Percentiles rank a stretch among this genome's conserved stretches.
phyloP scores from a whole-genome alignment of 306 rosid genomes.

The Pueraria montana region DNA sequence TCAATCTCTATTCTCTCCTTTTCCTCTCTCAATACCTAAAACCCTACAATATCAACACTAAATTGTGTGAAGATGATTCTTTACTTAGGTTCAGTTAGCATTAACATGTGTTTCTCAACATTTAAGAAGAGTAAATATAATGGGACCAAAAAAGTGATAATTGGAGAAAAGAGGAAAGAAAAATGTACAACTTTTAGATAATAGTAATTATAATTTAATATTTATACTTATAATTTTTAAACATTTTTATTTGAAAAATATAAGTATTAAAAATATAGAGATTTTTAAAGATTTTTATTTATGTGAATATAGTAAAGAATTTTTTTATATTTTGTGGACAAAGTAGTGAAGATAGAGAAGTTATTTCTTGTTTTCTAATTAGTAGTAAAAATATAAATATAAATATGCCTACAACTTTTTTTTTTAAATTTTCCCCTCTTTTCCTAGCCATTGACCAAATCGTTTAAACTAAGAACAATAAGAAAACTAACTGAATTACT shows the following conservation, averaged over 20 bases:
- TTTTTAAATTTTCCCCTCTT: background rate
- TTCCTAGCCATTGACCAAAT: slow-evolving; percentile 26
- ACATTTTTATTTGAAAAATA: slow-evolving; percentile 30
- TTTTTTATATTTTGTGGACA: background rate
- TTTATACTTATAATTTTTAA: background rate
- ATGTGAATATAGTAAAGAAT: slow-evolving; percentile 4
- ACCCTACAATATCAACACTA: background rate
- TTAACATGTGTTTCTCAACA: background rate
- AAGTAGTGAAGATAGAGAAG: slow-evolving; percentile 10
- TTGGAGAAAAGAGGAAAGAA: background rate
- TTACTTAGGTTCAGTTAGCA: slow-evolving; percentile 12
- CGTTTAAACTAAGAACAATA: slow-evolving; percentile 23
- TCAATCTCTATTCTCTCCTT: background rate
- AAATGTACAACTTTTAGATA: background rate
- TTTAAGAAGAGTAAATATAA: background rate
- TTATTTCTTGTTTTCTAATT: slow-evolving; percentile 3
- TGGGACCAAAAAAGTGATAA: background rate
- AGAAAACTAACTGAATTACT: slow-evolving; percentile 25
- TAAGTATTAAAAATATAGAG: too few species aligned
- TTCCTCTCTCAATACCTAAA: background rate
- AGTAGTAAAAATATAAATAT: slow-evolving; percentile 19
- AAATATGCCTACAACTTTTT: background rate
- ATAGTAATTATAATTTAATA: slow-evolving; percentile 4
- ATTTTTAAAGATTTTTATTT: too few species aligned
- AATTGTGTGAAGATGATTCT: slow-evolving; percentile 19